Conservation (phyloP, 2,329 filamentous ascomycete species). For the Didymella pomorum region DNA sequence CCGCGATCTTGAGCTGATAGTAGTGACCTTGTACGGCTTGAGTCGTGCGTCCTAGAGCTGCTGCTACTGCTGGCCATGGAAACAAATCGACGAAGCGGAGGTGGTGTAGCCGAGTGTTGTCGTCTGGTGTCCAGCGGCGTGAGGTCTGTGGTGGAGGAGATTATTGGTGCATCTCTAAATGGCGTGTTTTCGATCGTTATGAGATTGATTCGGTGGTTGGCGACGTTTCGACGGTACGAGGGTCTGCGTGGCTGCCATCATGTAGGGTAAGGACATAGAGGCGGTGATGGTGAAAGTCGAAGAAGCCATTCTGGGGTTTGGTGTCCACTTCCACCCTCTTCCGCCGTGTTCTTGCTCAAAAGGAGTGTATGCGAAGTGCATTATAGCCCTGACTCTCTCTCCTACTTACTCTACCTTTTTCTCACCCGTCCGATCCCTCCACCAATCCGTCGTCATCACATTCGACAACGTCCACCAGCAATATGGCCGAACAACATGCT, state of each 20-base stretch:
- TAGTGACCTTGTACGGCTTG: constrained; percentile 1
- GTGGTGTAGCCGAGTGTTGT: constrained; percentile 9
- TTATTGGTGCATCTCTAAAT: neutral
- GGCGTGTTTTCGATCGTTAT: no score
- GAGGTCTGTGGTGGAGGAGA: neutral
- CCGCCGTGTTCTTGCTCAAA: no score
- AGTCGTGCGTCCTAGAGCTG: neutral
- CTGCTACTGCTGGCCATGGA: constrained; percentile 4
- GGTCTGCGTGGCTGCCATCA: no score
- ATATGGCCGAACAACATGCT: neutral
- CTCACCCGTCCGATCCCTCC: no score
- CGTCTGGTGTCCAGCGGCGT: constrained; percentile 19
- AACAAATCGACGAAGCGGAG: constrained; percentile 5
- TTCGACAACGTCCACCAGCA: neutral
- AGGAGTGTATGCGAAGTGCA: no score
- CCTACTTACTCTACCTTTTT: no score
- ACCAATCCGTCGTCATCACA: no score
- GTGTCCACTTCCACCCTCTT: no score
- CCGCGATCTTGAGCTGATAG: neutral
- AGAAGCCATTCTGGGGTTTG: neutral
- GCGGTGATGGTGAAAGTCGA: neutral
- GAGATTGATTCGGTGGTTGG: no score
- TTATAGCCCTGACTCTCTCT: no score
- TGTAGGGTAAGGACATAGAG: no score
- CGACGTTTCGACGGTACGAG: no score